Evolutionary conservation across 129 eudicot species (phyloP), one percentile per base, ranked within the genome.

Genomic region (Pseudognaphalium luteoalbum): DNA sequence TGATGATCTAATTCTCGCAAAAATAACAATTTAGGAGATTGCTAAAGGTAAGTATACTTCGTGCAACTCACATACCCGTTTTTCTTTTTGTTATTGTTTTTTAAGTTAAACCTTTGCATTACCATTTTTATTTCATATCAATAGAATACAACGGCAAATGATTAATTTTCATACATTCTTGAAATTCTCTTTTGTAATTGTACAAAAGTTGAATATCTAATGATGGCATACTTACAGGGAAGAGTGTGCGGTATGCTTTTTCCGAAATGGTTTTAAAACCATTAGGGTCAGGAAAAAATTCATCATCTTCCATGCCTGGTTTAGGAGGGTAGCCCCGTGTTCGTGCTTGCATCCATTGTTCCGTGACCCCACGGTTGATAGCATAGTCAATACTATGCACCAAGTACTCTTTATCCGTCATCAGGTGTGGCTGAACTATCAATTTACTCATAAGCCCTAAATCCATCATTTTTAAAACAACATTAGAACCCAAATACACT

Each of bases 361-460:
- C 93, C 34, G 83, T 75, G 37, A 87, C 96, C 37, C 99, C 97
- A 74, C 94, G 89, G 80, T 85, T 81, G n/a, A 89, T 81, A 17
- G 97, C 97, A 73, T 91, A 91, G 66, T 87, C 85, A 29, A 94
- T 80, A 7, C 92, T 65, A 21, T 61, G 83, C 70, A 87, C 93
- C 76, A 92, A 78, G 72, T 89, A 92, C 35, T 78, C 86, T 83
- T 83, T 86, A 71, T 92, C 91, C 0, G 85, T 85, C 44, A 89
- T 84, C 57, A 87, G 86, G 83, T 87, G 88, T 19, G 96, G 98
- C 71, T 86, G 99, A 22, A 84, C 90, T 16, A 88, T 76, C 80
- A 94, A 76, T 87, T 82, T 94, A 81, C 88, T 87, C 86, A 94
- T 65, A 19, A 94, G 85, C 73, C 85, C 99, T 94, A 83, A n/a